Conservation (phyloP, 2,329 filamentous ascomycete genomes). For the Purpureocillium lavendulum region DNA sequence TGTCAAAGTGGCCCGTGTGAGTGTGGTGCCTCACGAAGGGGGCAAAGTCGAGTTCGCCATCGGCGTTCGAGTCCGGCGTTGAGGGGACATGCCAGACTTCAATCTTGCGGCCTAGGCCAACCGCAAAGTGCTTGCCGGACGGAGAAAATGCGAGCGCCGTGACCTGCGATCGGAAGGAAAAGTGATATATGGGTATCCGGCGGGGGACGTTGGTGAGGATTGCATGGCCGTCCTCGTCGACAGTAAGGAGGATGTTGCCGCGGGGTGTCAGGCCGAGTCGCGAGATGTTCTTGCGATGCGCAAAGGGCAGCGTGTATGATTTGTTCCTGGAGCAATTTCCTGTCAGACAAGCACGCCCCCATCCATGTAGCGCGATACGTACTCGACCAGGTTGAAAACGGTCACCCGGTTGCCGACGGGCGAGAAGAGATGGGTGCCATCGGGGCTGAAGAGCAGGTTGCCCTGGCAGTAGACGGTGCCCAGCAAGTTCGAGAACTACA, state of each 20-base stretch:
- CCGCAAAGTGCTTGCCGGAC: constrained; percentile 83
- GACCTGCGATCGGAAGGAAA: constrained; percentile 82
- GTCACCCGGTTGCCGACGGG: constrained; percentile 94
- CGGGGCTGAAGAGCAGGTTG: constrained; percentile 91
- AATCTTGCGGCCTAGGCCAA: constrained; percentile 76
- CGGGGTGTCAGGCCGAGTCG: constrained; percentile 81
- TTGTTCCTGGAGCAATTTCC: constrained; percentile 55
- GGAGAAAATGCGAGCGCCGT: constrained; percentile 85
- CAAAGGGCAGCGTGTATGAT: constrained; percentile 78
- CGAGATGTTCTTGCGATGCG: constrained; percentile 88
- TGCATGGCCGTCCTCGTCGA: constrained; percentile 90
- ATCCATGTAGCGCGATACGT: constrained; percentile 19
- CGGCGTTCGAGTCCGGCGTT: constrained; percentile 69
- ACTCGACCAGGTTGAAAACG: constrained; percentile 95
- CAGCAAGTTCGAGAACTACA: constrained; percentile 91
- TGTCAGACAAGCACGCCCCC: constrained; percentile 6
- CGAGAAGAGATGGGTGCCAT: constrained; percentile 91
- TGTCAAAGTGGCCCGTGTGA: constrained; percentile 83
- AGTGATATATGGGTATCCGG: constrained; percentile 82
- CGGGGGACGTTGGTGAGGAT: constrained; percentile 87
- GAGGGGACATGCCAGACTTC: constrained; percentile 96
- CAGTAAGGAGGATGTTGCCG: constrained; percentile 84
- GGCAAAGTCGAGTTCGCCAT: constrained; percentile 86
- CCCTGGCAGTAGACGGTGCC: constrained; percentile 98
- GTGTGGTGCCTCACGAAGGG: constrained; percentile 85